phyloP scores from a whole-genome alignment of 148 eudicot genomes.

The Selenicereus undatus region DNA sequence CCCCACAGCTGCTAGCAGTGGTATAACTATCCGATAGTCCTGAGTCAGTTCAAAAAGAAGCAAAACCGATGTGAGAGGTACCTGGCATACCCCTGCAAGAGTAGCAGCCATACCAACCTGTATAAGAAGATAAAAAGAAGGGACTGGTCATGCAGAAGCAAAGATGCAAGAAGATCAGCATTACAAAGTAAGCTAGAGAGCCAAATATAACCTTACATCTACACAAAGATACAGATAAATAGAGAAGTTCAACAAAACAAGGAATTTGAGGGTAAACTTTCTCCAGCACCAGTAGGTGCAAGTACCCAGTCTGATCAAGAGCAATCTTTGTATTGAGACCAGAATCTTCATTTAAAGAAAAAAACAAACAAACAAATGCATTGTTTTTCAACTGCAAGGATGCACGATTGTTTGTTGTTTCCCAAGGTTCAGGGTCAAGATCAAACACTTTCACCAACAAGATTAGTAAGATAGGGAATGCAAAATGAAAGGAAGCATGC shows the following conservation, averaged over 20 bases:
- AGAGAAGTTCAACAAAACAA: not conserved
- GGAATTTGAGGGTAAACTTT: not conserved
- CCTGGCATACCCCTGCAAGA: conserved; percentile 95
- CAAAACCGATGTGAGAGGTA: conserved; percentile 85
- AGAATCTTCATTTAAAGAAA: not conserved
- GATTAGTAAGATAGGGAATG: not conserved
- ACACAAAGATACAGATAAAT: not conserved
- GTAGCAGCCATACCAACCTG: conserved; percentile 99
- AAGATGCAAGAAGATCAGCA: not conserved
- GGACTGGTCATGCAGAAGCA: conserved; percentile 5
- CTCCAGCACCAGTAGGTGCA: not conserved
- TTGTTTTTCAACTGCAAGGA: not conserved
- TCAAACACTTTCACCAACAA: not conserved
- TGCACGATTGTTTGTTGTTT: not conserved
- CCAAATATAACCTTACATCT: not conserved
- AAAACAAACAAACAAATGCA: not conserved
- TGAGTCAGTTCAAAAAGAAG: conserved; percentile 93
- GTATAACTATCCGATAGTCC: conserved; percentile 88
- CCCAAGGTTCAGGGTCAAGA: conserved; percentile 4
- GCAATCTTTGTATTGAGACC: not conserved
- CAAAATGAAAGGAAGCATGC: no score
- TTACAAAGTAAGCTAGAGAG: not conserved
- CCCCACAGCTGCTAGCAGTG: conserved; percentile 94
- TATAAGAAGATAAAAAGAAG: conserved; percentile 17
- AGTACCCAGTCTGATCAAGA: not conserved